Percentiles rank a stretch among this genome's conserved stretches.
These are phyloP conservation scores for Aureobasidium melanogenum DNA, from an alignment of 2,329 filamentous ascomycete genomes.

Conservation along the genomic window DNA sequence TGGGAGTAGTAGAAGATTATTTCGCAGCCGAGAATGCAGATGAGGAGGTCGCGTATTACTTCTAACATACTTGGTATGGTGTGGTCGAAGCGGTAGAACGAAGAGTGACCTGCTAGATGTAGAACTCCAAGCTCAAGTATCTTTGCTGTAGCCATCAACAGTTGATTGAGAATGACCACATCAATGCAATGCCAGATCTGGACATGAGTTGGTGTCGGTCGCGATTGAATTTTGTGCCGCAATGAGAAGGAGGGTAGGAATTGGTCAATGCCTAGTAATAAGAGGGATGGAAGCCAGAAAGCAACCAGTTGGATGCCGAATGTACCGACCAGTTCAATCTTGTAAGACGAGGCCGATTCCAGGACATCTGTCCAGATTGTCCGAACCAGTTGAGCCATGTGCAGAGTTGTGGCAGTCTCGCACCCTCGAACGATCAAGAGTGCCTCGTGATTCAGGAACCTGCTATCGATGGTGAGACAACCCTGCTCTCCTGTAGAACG, in stretches of 20 bases:
- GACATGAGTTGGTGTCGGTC: background rate
- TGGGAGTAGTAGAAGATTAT: constrained; percentile 13
- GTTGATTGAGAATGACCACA: constrained; percentile 2
- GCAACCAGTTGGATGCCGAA: background rate
- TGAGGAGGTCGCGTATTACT: background rate
- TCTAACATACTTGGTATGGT: background rate
- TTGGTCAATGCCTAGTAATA: background rate
- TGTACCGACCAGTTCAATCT: background rate
- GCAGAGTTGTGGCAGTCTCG: background rate
- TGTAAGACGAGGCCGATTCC: background rate
- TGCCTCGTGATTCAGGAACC: background rate
- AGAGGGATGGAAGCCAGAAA: constrained; percentile 11
- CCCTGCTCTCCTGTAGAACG: background rate
- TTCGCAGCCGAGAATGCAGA: background rate
- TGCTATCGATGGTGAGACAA: background rate
- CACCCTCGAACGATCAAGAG: background rate
- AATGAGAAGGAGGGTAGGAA: background rate
- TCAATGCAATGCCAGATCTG: background rate
- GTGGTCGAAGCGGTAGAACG: background rate
- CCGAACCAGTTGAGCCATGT: background rate
- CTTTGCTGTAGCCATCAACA: background rate
- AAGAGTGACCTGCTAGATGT: background rate
- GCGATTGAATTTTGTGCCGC: constrained; percentile 9
- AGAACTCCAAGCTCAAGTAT: background rate
- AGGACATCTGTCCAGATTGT: background rate